Conservation (phyloP, 208 protist genomes). For the Strigomonas culicis region DNA sequence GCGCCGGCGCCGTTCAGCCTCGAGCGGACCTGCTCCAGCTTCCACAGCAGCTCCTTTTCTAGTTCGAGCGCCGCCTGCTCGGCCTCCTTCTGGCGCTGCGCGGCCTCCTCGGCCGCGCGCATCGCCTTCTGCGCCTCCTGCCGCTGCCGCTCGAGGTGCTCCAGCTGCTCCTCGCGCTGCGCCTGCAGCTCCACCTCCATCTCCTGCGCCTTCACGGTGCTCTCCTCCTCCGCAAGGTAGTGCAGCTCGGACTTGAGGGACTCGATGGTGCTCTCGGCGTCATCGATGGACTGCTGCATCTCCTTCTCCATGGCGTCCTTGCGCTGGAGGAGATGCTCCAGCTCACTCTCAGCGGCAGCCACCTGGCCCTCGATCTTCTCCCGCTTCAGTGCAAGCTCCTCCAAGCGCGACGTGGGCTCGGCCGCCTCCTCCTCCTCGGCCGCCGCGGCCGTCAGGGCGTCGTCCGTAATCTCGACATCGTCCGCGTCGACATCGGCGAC, state of each 20-base stretch:
- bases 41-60: conserved; percentile 59
- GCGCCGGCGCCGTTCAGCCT: conserved; percentile 15
- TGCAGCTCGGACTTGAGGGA: not conserved
- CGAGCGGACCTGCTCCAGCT: conserved; percentile 51
- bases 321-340: not conserved
- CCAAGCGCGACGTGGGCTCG: not conserved
- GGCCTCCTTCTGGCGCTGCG: conserved; percentile 51
- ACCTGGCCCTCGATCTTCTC: not conserved
- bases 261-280: not conserved
- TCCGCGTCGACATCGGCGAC: conserved; percentile 17
- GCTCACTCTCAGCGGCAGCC: not conserved
- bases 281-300: conserved; percentile 7
- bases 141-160: conserved; percentile 48
- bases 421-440: not conserved
- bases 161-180: conserved; percentile 40
- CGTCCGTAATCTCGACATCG: conserved; percentile 11
- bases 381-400: not conserved
- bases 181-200: conserved; percentile 24
- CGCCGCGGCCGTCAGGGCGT: conserved; percentile 7
- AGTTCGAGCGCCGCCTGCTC: conserved; percentile 56
- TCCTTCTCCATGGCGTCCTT: not conserved
- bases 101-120: conserved; percentile 48
- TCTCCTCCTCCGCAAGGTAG: not conserved
- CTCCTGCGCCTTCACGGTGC: conserved; percentile 25
- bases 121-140: conserved; percentile 59